A percentile compares a stretch with the other conserved stretches of the same genome.
Evolutionary conservation across 139 green algal genomes (phyloP).

Genomic region (Coelastrella sp.): DNA sequence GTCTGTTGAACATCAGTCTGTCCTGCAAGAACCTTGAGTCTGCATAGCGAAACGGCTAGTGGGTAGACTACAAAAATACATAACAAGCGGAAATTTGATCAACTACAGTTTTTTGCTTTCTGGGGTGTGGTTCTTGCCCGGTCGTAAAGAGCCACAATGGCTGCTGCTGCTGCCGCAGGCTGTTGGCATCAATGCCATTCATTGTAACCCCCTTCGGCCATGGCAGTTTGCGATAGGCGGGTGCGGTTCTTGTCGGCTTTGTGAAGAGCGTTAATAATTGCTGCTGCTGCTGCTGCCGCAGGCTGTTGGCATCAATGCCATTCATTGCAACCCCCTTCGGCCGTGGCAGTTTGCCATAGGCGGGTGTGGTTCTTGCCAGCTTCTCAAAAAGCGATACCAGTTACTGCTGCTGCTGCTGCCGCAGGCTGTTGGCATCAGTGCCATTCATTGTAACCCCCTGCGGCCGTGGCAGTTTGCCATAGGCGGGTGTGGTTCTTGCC

Average conservation of each 20-base stretch:
- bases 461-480: conserved; percentile 44
- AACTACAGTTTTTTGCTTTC: too few relatives aligned
- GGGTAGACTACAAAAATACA: too few relatives aligned
- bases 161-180: conserved; percentile 51
- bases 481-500: conserved; percentile 39
- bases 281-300: conserved; percentile 44
- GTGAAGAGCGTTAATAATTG: too few relatives aligned
- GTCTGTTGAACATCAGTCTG: too few relatives aligned
- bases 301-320: conserved; percentile 49
- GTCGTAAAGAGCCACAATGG: too few relatives aligned
- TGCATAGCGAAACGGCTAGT: too few relatives aligned
- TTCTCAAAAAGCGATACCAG: too few relatives aligned
- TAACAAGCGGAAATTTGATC: too few relatives aligned
- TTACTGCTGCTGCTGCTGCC: conserved; percentile 49
- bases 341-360: conserved; percentile 24
- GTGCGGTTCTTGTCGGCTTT: too few relatives aligned
- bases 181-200: conserved; percentile 56
- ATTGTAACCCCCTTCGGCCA: conserved; percentile 59
- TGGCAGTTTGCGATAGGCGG: conserved; percentile 32
- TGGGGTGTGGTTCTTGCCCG: too few relatives aligned
- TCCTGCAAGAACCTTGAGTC: too few relatives aligned
- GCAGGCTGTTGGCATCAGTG: conserved; percentile 49
- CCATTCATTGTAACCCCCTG: conserved; percentile 60
- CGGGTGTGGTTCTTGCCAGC: too few relatives aligned
- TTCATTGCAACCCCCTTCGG: conserved; percentile 59